Evolutionary conservation across 2,329 filamentous ascomycete genomes (phyloP), one percentile per base, ranked within the genome.

Genomic region (Aspergillus carbonarius): DNA sequence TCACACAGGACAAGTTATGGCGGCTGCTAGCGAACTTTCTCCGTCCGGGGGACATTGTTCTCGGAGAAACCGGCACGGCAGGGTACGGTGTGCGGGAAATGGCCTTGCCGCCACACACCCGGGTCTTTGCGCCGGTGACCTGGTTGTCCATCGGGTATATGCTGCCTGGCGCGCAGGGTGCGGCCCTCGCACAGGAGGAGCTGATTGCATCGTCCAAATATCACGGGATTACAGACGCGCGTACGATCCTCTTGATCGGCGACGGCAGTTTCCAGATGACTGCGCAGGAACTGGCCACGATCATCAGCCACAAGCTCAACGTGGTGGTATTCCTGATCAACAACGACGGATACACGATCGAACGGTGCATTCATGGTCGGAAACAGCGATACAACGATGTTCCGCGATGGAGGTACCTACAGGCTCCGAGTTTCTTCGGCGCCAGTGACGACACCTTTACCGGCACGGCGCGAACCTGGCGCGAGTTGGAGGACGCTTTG

Each of bases 211-310:
- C 10, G 7, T 46, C 54, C 13, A 61, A 68, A 17, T 61, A 57
- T 10, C 63, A 70, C 52, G 39, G 68, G 3, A 42, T 42, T 4
- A 12, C 12, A 17, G 23, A 30, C 6, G 23, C 64, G 13, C 75
- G 83, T 55, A 83, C 84, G 0, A 78, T 87, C 9, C 72, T 88
- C 1, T 78, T 86, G 60, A 86, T 86, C 34, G 86, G 85, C 5
- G 86, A 88, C 54, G 87, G 86, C 3, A 86, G 84, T 61, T 81
- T 89, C 59, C 83, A 88, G 62, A 83, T 89, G 74, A 89, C 86
- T 0, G 85, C 81, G 0, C 87, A 90, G 68, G 86, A 88, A 62
- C 74, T 90, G 3, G 82, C 83, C 10, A 87, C 85, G 1, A 88
- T 89, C 65, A 84, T 89, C 63, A 76, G 76, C 15, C 76, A 82